phyloP scores from a whole-genome alignment of 2,329 filamentous ascomycete genomes.

The Chrysoporthe austroafricana region DNA sequence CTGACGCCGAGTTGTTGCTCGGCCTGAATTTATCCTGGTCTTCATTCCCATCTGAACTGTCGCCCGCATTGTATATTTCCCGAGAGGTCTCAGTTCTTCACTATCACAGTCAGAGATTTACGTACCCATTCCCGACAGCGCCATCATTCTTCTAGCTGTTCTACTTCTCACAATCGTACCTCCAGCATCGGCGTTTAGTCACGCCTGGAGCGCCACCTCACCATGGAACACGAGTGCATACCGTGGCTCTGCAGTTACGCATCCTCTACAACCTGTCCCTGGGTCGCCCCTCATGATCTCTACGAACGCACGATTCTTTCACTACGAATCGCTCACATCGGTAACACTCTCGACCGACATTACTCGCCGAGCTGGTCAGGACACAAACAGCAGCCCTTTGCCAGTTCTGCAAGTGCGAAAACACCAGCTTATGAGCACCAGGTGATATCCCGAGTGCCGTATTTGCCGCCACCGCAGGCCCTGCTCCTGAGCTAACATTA shows the following conservation, averaged over 20 bases:
- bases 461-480: slow-evolving; percentile 19
- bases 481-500: slow-evolving; percentile 23
- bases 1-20: slow-evolving; percentile 29
- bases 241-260: not conserved
- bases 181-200: slow-evolving; percentile 45
- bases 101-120: slow-evolving; percentile 45
- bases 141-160: slow-evolving; percentile 43
- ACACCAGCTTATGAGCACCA: slow-evolving; percentile 24
- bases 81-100: slow-evolving; percentile 39
- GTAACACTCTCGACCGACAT: not conserved
- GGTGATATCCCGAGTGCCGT: slow-evolving; percentile 13
- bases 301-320: slow-evolving; percentile 11
- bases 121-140: slow-evolving; percentile 46
- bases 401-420: slow-evolving; percentile 3
- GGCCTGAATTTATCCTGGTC: slow-evolving; percentile 42
- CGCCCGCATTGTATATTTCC: slow-evolving; percentile 46
- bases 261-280: slow-evolving; percentile 11
- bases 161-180: slow-evolving; percentile 43
- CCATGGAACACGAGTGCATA: slow-evolving; percentile 31
- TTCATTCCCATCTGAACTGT: slow-evolving; percentile 48
- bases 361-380: slow-evolving; percentile 15
- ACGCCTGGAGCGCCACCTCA: slow-evolving; percentile 46
- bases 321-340: not conserved
- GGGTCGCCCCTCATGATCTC: slow-evolving; percentile 4
- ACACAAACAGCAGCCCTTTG: slow-evolving; percentile 19